Conservation (phyloP, 495 filamentous ascomycete genomes). For the Coniosporium apollinis region DNA sequence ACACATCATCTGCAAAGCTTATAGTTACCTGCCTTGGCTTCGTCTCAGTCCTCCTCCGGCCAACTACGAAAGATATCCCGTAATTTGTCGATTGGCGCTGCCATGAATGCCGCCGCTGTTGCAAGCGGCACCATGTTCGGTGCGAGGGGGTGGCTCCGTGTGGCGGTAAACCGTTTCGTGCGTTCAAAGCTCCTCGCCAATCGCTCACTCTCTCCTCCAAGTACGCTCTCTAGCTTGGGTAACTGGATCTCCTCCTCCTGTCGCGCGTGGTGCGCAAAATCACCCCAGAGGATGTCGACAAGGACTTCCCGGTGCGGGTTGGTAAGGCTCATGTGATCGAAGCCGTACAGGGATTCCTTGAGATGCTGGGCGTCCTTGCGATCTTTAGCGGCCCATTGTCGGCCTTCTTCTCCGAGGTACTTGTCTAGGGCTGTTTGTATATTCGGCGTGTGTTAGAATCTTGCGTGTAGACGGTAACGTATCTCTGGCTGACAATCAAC, state of each 20-base stretch:
- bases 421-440: background rate
- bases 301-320: background rate
- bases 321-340: background rate
- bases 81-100: background rate
- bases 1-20: too few relatives aligned
- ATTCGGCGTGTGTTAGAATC: background rate
- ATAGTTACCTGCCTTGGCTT: too few relatives aligned
- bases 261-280: background rate
- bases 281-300: background rate
- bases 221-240: background rate
- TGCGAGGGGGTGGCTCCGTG: background rate
- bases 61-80: background rate
- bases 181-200: background rate
- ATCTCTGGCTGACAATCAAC: background rate
- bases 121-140: background rate
- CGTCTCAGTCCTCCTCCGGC: background rate
- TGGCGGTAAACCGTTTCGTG: background rate
- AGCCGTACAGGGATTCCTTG: background rate
- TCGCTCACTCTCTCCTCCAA: background rate
- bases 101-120: background rate
- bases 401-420: background rate
- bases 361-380: background rate
- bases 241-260: background rate
- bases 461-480: background rate
- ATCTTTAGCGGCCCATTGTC: background rate